These are phyloP conservation scores for Ceratocystis albifundus DNA, from an alignment of 2,329 filamentous ascomycete species.

Conservation along the genomic window DNA sequence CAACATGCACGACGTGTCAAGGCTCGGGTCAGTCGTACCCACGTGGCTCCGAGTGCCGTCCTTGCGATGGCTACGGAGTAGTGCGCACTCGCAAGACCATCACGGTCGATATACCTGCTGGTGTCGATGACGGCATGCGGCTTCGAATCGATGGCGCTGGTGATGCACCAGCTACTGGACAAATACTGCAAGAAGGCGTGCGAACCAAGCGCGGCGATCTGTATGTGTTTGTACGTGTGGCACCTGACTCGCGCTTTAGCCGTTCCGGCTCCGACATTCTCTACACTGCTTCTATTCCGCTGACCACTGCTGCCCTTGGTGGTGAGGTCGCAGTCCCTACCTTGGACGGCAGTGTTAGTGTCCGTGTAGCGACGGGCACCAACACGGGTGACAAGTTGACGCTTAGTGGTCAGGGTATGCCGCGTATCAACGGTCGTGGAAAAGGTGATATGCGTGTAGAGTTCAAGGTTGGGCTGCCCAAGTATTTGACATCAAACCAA, in stretches of 20 bases:
- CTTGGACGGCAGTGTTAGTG: slow-evolving; percentile 76
- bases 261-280: slow-evolving; percentile 80
- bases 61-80: slow-evolving; percentile 73
- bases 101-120: slow-evolving; percentile 81
- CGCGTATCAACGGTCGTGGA: slow-evolving; percentile 58
- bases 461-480: slow-evolving; percentile 91
- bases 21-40: slow-evolving; percentile 69
- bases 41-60: slow-evolving; percentile 65
- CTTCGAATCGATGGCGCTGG: slow-evolving; percentile 75
- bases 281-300: slow-evolving; percentile 79
- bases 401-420: slow-evolving; percentile 86
- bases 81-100: slow-evolving; percentile 73
- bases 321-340: slow-evolving; percentile 85
- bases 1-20: slow-evolving; percentile 70
- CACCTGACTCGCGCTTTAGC: slow-evolving; percentile 81
- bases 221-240: slow-evolving; percentile 80
- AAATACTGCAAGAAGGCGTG: slow-evolving; percentile 45
- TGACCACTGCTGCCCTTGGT: slow-evolving; percentile 86
- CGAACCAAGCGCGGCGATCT: slow-evolving; percentile 71
- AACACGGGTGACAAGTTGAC: slow-evolving; percentile 87
- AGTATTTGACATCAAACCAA: slow-evolving; percentile 84
- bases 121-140: slow-evolving; percentile 94
- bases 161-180: slow-evolving; percentile 70
- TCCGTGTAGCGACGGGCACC: slow-evolving; percentile 84
- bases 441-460: slow-evolving; percentile 82